phyloP scores from a whole-genome alignment of 2,329 filamentous ascomycete genomes.

The Aspergillus proliferans region DNA sequence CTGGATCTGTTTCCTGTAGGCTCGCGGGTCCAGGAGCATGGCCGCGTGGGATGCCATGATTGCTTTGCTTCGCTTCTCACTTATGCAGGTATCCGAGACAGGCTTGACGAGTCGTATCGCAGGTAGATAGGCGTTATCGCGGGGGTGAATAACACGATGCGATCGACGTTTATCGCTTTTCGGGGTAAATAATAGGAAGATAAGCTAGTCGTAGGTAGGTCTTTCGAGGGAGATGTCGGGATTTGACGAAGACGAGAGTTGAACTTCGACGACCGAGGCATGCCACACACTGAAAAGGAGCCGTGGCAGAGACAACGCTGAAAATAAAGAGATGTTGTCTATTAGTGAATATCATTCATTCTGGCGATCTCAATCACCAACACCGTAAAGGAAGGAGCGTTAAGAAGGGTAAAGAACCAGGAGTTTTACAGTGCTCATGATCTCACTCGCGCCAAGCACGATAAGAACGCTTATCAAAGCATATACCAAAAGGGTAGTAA shows the following conservation, averaged over 20 bases:
- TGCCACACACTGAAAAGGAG: background rate
- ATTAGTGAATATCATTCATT: background rate
- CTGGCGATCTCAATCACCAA: background rate
- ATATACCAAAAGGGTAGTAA: constrained; percentile 5
- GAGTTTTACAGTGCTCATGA: background rate
- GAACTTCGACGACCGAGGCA: background rate
- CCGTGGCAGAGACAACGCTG: background rate
- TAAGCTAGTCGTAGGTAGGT: background rate
- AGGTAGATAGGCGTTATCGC: background rate
- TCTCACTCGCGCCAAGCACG: background rate
- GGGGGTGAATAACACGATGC: background rate
- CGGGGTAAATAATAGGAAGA: background rate
- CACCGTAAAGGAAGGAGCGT: background rate
- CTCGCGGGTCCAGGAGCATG: constrained; percentile 40
- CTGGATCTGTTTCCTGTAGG: constrained; percentile 31
- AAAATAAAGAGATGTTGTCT: background rate
- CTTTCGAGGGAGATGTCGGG: background rate
- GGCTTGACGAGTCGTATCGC: background rate
- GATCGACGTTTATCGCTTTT: background rate
- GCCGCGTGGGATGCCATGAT: constrained; percentile 37
- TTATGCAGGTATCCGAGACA: constrained; percentile 12
- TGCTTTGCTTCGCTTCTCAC: constrained; percentile 1
- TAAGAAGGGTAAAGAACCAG: background rate
- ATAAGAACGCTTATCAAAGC: constrained; percentile 1
- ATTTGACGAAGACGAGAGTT: background rate